phyloP scores from a whole-genome alignment of 352 stramenopile genomes.

The Phytophthora hybrid region DNA sequence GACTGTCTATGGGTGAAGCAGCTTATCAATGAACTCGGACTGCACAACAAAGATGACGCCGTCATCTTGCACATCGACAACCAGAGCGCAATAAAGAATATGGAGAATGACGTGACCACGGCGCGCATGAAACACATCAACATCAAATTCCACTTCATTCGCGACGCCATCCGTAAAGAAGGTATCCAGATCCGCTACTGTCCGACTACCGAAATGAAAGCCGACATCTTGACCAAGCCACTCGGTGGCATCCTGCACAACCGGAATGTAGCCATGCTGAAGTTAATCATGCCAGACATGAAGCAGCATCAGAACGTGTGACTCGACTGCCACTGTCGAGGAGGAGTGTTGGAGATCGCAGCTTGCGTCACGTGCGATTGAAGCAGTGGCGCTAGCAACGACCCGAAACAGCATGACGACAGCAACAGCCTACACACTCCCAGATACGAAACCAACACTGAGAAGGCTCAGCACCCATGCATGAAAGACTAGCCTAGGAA shows the following conservation, averaged over 20 bases:
- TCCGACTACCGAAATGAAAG: slow-evolving; percentile 10
- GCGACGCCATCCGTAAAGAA: slow-evolving; percentile 6
- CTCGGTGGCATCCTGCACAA: neutral
- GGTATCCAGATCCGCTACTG: slow-evolving; percentile 1
- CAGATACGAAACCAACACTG: neutral
- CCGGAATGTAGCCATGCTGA: neutral
- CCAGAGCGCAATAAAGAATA: no score
- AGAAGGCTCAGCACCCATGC: neutral
- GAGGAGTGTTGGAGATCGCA: slow-evolving; percentile 12
- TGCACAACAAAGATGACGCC: slow-evolving; percentile 9
- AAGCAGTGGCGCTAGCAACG: neutral
- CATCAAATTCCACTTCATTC: neutral
- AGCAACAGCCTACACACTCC: neutral
- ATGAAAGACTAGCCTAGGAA: neutral
- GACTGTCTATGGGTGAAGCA: slow-evolving; percentile 22
- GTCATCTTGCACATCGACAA: no score
- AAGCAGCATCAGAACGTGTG: neutral
- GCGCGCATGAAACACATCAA: slow-evolving; percentile 27
- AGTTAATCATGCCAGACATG: neutral
- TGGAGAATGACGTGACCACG: slow-evolving; percentile 6
- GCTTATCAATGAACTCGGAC: slow-evolving; percentile 4
- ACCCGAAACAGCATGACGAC: neutral
- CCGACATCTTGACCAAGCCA: slow-evolving; percentile 9
- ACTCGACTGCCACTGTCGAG: neutral
- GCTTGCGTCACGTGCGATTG: neutral